These are phyloP conservation scores for Backusella sp. DNA, from an alignment of 192 early-diverging fungal genomes.

Conservation along the genomic window DNA sequence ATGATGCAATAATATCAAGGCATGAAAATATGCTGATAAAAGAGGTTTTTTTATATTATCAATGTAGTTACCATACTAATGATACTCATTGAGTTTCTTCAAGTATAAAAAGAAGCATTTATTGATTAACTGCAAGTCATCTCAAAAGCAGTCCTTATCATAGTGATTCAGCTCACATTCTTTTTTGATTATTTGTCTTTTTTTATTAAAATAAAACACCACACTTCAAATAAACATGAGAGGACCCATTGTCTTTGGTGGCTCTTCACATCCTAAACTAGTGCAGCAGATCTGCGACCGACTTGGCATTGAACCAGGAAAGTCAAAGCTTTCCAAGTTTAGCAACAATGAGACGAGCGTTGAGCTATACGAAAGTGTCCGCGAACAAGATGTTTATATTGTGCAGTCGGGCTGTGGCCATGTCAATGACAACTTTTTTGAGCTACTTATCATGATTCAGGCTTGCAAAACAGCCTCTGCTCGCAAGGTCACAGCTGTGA, in stretches of 20 bases:
- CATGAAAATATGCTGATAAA: no score
- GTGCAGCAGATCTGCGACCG: conserved; percentile 77
- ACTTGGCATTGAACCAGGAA: conserved; percentile 70
- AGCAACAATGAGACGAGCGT: conserved; percentile 95
- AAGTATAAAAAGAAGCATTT: no score
- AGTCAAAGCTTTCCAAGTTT: conserved; percentile 81
- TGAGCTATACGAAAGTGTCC: conserved; percentile 85
- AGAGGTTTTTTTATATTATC: no score
- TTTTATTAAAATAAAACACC: no score
- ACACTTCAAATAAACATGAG: conserved; percentile 13
- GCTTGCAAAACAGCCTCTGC: conserved; percentile 96
- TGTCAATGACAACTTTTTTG: conserved; percentile 96
- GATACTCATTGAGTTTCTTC: no score
- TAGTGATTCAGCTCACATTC: no score
- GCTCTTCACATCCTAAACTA: conserved; percentile 83
- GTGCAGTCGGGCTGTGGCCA: conserved; percentile 91
- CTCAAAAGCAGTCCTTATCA: no score
- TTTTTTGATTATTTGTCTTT: no score
- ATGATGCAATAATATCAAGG: no score
- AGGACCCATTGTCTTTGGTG: conserved; percentile 38
- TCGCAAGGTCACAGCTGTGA: conserved; percentile 85
- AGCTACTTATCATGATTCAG: conserved; percentile 94
- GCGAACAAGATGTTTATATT: conserved; percentile 92
- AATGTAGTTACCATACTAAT: no score
- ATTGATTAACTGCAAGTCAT: no score